Conservation (phyloP, 179 eudicot species). For the Patellifolia procumbens region DNA sequence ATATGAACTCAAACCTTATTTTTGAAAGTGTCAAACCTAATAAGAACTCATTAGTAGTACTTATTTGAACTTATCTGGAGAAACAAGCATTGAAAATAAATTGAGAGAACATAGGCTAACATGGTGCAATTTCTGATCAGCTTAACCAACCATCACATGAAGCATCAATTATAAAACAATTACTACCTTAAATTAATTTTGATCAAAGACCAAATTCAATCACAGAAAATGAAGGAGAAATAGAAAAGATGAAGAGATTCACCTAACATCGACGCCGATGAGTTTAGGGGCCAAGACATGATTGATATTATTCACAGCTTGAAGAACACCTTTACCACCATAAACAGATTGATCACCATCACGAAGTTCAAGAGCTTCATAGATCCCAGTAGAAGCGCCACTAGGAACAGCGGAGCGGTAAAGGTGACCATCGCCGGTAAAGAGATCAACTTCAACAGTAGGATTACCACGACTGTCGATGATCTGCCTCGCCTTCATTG, state of each 20-base stretch:
- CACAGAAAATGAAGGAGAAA: not conserved
- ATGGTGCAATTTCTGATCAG: too few relatives aligned
- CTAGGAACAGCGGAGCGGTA: slow-evolving; percentile 93
- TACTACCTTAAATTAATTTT: too few relatives aligned
- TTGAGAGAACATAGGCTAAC: too few relatives aligned
- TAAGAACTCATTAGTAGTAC: too few relatives aligned
- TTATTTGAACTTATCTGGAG: too few relatives aligned
- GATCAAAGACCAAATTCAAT: not conserved
- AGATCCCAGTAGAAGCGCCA: slow-evolving; percentile 97
- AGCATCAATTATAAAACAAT: not conserved
- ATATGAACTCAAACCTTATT: too few relatives aligned
- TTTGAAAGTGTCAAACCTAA: too few relatives aligned
- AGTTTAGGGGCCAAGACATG: slow-evolving; percentile 71
- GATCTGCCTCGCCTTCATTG: slow-evolving; percentile 67
- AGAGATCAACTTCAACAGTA: slow-evolving; percentile 89
- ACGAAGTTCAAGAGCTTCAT: slow-evolving; percentile 92
- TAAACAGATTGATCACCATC: slow-evolving; percentile 79
- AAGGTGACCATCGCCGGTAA: slow-evolving; percentile 62
- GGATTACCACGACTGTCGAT: slow-evolving; percentile 87
- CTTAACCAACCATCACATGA: not conserved
- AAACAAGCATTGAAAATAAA: too few relatives aligned
- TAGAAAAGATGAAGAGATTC: too few relatives aligned
- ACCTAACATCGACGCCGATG: slow-evolving; percentile 86
- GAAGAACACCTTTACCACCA: slow-evolving; percentile 90
- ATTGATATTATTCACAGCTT: slow-evolving; percentile 74